A percentile compares a stretch with the other conserved stretches of the same genome.
phyloP scores from a whole-genome alignment of 768 basidiomycete species.

The Suillus lakei region DNA sequence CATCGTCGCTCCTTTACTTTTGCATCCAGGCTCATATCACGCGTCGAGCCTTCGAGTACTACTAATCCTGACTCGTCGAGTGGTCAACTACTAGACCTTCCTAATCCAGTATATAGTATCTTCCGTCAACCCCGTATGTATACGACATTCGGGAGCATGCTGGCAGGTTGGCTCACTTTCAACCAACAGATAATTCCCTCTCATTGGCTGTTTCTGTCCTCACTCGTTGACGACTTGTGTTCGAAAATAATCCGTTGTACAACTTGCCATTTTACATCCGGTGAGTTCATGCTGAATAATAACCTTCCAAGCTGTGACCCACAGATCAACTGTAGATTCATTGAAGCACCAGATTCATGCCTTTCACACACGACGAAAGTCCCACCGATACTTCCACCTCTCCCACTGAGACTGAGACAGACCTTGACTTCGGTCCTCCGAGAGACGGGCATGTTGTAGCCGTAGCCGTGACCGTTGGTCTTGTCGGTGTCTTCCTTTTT shows the following conservation, averaged over 20 bases:
- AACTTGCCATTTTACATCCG: not conserved
- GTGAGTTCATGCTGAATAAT: not conserved
- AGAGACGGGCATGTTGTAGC: constrained; percentile 22
- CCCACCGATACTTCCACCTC: constrained; percentile 10
- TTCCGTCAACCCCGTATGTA: not conserved
- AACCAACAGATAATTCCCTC: not conserved
- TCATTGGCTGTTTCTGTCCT: not conserved
- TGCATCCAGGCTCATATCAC: not conserved
- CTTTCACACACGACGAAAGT: constrained; percentile 13
- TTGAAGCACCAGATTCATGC: constrained; percentile 10
- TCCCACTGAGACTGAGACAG: constrained; percentile 10
- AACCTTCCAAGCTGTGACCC: not conserved
- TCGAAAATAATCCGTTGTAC: not conserved
- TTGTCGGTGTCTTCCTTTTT: constrained; percentile 31
- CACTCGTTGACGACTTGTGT: not conserved
- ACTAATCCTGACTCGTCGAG: not conserved
- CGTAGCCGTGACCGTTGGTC: constrained; percentile 27
- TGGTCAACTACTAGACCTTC: constrained; percentile 13
- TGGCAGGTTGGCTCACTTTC: not conserved
- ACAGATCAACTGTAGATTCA: not conserved
- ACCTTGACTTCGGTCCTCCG: constrained; percentile 20
- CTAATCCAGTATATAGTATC: constrained; percentile 15
- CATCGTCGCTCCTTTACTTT: constrained; percentile 5
- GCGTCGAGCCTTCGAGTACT: not conserved
- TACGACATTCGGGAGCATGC: too few species aligned